Evolutionary conservation across 495 filamentous ascomycete species (phyloP), one percentile per base, ranked within the genome.

Genomic region (Aspergillus sparsus): DNA sequence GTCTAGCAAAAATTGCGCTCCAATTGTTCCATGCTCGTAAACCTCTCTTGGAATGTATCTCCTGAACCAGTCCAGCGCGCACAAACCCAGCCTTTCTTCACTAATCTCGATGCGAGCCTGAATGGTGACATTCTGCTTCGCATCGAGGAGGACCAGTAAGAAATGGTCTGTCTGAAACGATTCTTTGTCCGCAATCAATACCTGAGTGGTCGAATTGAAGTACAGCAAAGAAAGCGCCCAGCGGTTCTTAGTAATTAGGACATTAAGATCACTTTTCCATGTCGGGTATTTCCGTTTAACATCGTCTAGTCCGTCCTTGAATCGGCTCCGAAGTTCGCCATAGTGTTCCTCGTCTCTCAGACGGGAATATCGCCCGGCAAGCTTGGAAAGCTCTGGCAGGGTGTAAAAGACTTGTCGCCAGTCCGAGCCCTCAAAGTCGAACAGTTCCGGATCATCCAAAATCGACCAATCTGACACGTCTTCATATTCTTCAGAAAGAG

Each of bases 121-220:
- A n/a, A 49, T 49, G 46, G 46, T 49, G 18, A 49, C 11, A 21
- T 49, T 49, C 18, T 49, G 46, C 46, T 21, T 49, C 11, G 46
- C 46, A 27, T 49, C 46, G 10, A 49, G 46, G 46, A 49, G 27
- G 27, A 49, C 15, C 18, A 49, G 46, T 4, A 49, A 27, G 46
- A 49, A 27, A n/a, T 49, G 7, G 11, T 49, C 16, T 8, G 46
- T 49, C 16, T 10, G 15, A 21, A 49, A 49, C 3, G 46, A n/a
- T 18, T 15, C 27, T 49, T 49, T 15, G 46, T 15, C 27, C 46
- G 27, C 46, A 49, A 49, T 49, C 31, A 49, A 18, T 15, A 49
- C 15, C 46, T 49, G 46, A 49, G 46, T 27, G 46, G 46, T 49
- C n/a, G 46, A 49, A 49, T 49, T 49, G 46, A 7, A 39, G 36